Percentiles rank a stretch among this genome's conserved stretches.
phyloP scores from a whole-genome alignment of 495 filamentous ascomycete genomes.

The Trichoderma orchidacearum region DNA sequence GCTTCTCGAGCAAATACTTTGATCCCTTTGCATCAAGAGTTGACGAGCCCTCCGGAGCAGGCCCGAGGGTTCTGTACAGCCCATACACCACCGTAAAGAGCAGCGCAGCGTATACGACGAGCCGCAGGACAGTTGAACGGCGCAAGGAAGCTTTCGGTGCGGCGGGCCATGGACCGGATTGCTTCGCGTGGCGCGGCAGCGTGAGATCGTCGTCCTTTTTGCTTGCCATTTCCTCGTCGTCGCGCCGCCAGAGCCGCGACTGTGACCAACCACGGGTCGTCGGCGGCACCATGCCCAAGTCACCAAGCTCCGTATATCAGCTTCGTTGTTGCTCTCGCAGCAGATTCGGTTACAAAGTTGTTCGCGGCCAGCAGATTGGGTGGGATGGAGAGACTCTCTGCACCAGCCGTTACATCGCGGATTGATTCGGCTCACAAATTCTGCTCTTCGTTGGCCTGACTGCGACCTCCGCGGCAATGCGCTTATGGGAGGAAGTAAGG shows the following conservation, averaged over 20 bases:
- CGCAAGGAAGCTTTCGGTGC: neutral
- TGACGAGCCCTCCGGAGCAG: neutral
- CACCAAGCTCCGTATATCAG: no score
- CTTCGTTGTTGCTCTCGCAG: no score
- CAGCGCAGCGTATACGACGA: neutral
- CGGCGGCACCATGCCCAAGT: neutral
- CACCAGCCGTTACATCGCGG: neutral
- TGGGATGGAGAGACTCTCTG: neutral
- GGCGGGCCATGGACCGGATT: neutral
- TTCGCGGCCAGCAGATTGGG: neutral
- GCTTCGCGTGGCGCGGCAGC: neutral
- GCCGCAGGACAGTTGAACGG: neutral
- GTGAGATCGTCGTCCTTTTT: constrained; percentile 33
- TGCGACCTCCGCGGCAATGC: neutral
- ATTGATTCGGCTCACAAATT: neutral
- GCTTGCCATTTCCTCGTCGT: constrained; percentile 30
- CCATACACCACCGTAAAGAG: neutral
- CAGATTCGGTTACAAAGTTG: neutral
- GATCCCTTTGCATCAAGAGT: neutral
- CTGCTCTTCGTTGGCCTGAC: neutral
- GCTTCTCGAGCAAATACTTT: neutral
- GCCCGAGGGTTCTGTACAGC: neutral
- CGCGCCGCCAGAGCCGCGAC: constrained; percentile 13
- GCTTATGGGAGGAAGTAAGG: neutral
- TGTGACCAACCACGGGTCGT: neutral